These are phyloP conservation scores for Chlamydomonas asymmetrica DNA, from an alignment of 139 green algal genomes.

Conservation along the genomic window DNA sequence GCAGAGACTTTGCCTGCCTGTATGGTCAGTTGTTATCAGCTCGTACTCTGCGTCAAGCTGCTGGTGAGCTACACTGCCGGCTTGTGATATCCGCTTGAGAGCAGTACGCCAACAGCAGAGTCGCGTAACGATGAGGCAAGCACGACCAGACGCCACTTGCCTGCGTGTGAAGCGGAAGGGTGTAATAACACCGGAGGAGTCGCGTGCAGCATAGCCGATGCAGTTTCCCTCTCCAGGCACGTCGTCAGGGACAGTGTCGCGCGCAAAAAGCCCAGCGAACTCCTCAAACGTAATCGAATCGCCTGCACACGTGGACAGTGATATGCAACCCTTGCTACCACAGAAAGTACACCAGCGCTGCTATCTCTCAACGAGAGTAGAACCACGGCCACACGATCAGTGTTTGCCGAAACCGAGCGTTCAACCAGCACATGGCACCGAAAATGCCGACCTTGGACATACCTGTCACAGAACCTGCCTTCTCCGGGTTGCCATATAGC, in stretches of 20 bases:
- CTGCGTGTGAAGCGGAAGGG: conserved; percentile 62
- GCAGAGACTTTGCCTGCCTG: too few species aligned
- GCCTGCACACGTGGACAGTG: neutral
- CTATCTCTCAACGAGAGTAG: neutral
- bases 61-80: too few species aligned
- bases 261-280: conserved; percentile 20
- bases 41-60: too few species aligned
- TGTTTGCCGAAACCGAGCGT: neutral
- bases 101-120: too few species aligned
- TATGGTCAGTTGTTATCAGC: too few species aligned
- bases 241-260: neutral
- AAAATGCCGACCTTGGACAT: neutral
- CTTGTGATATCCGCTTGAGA: too few species aligned
- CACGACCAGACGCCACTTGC: too few species aligned
- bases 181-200: conserved; percentile 49
- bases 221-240: conserved; percentile 43
- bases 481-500: conserved; percentile 7
- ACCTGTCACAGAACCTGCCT: neutral
- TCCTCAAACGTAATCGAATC: conserved; percentile 1
- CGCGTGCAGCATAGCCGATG: conserved; percentile 63
- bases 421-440: neutral
- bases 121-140: too few species aligned
- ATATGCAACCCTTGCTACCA: neutral
- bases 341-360: neutral
- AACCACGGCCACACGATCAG: neutral